A percentile compares a stretch with the other conserved stretches of the same genome.
Evolutionary conservation across 176 grass and related monocot species (phyloP).

Genomic region (Oryza australiensis): DNA sequence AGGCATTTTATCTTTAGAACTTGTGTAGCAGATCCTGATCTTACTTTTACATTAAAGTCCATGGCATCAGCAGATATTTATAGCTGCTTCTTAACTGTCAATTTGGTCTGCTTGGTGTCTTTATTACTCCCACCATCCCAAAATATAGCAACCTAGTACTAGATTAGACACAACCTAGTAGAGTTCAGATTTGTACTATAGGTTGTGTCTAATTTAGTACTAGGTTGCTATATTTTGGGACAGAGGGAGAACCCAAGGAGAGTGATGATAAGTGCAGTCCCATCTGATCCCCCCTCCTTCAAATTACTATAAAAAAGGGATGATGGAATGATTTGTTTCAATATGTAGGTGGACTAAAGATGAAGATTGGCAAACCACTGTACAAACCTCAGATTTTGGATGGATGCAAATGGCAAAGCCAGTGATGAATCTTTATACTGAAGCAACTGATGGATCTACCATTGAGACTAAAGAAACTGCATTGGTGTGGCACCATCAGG

Average conservation of each 20-base stretch:
- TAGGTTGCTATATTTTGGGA: too few species aligned
- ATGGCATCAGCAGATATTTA: neutral
- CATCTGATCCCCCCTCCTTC: neutral
- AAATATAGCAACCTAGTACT: too few species aligned
- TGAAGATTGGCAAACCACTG: constrained; percentile 57
- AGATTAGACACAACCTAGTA: too few species aligned
- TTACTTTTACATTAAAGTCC: neutral
- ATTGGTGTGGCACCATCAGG: constrained; percentile 85
- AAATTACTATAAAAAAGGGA: neutral
- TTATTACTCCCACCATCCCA: neutral
- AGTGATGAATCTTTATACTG: constrained; percentile 83
- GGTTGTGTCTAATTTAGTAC: too few species aligned
- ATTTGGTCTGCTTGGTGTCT: neutral
- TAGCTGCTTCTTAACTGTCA: neutral
- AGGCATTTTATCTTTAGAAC: neutral
- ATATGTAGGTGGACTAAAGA: constrained; percentile 58
- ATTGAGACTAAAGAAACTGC: constrained; percentile 85
- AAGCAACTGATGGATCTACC: constrained; percentile 78
- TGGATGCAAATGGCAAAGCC: constrained; percentile 90
- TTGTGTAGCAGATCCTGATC: neutral
- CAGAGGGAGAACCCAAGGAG: neutral
- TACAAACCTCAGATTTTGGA: constrained; percentile 53
- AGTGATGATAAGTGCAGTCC: neutral
- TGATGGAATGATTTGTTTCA: constrained; percentile 19
- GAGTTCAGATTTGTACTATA: too few species aligned